Evolutionary conservation across 371 early-diverging fungal species (phyloP).

Genomic region (Smittium culicis): DNA sequence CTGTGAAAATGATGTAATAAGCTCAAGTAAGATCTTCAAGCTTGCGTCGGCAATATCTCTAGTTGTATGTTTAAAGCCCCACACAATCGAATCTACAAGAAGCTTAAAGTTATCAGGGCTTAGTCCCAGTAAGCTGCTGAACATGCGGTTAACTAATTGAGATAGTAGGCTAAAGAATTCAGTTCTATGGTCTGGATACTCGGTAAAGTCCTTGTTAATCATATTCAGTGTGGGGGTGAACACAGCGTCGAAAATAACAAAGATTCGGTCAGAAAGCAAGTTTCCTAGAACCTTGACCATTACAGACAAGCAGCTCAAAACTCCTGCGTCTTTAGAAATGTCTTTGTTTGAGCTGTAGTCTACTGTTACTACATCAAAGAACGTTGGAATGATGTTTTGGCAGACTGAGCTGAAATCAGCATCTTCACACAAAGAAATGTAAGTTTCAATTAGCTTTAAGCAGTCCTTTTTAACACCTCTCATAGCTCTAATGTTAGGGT

Average conservation of each 20-base stretch:
- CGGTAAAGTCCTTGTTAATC: slow-evolving; percentile 95
- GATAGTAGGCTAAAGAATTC: slow-evolving; percentile 83
- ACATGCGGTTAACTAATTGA: slow-evolving; percentile 76
- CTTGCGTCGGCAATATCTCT: slow-evolving; percentile 91
- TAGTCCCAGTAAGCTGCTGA: slow-evolving; percentile 72
- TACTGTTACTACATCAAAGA: slow-evolving; percentile 77
- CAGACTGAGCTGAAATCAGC: slow-evolving; percentile 62
- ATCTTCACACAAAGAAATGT: slow-evolving; percentile 50
- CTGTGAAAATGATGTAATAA: slow-evolving; percentile 62
- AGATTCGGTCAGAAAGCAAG: slow-evolving; percentile 65
- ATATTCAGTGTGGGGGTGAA: slow-evolving; percentile 91
- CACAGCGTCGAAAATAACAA: slow-evolving; percentile 73
- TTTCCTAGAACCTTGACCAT: slow-evolving; percentile 62
- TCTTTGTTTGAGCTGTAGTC: slow-evolving; percentile 78
- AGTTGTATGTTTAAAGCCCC: slow-evolving; percentile 98
- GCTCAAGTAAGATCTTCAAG: slow-evolving; percentile 65
- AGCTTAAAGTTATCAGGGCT: slow-evolving; percentile 76
- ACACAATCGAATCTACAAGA: slow-evolving; percentile 80
- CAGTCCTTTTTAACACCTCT: slow-evolving; percentile 91
- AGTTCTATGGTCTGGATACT: slow-evolving; percentile 90
- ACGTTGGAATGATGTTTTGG: slow-evolving; percentile 69
- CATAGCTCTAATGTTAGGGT: slow-evolving; percentile 80
- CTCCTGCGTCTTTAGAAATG: slow-evolving; percentile 85
- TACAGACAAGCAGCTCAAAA: slow-evolving; percentile 75
- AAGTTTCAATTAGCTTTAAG: slow-evolving; percentile 73